Evolutionary conservation across 2,329 filamentous ascomycete genomes (phyloP), one percentile per base, ranked within the genome.

Genomic region (Colletotrichum musae): DNA sequence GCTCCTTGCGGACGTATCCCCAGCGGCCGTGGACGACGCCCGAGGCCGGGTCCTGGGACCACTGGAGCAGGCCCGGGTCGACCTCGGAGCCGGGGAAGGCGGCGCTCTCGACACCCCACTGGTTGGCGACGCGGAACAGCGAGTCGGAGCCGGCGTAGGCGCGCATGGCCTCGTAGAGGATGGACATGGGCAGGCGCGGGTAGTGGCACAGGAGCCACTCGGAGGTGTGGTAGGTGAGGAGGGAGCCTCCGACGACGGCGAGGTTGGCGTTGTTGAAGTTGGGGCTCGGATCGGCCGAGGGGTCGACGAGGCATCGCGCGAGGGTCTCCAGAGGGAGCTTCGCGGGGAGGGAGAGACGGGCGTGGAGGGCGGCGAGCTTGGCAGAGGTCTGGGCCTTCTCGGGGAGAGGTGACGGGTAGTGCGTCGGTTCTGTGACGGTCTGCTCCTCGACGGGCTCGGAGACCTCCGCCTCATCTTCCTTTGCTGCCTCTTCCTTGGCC

Each of bases 61-160:
- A 97, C 79, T 98, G 96, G 70, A 99, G 85, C 62, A 97, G 85
- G 6, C 95, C 96, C 0, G 95, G 92, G 79, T 99, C 96, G 64
- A 98, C 95, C 82, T 98, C 95, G 68, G 89, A 89, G 58, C 95
- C 96, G 0, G 96, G 96, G 21, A 90, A 92, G 12, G 93, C 93
- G n/a, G 94, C 95, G 51, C 86, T 83, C 79, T 98, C 95, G 16
- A 98, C 90, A 82, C 96, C 96, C 96, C 96, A 99, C 82, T 96
- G 93, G 71, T 87, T 85, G 16, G 93, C 90, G 73, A 98, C 88
- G 21, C 90, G 85, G 59, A 91, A 85, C 54, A 98, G 86, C 1
- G 95, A 91, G 73, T 90, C 89, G 6, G 89, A 87, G 5, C 96
- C 96, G 54, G 91, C 88, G 79, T 94, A 98, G 54, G 93, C 94